phyloP scores from a whole-genome alignment of 2,329 filamentous ascomycete species.

The Fusarium sp. region DNA sequence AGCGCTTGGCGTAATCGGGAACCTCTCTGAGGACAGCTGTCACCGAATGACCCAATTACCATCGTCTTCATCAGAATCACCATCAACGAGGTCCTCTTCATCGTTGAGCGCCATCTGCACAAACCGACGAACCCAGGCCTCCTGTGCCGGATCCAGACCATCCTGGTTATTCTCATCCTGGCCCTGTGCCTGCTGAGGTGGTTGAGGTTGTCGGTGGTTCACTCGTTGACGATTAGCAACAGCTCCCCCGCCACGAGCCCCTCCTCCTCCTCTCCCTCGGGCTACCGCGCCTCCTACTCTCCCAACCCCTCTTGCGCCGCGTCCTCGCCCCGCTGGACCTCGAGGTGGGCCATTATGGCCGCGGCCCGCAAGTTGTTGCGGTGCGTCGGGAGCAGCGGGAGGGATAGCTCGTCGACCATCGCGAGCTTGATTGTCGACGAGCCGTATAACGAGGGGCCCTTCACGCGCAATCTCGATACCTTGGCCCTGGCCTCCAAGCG shows the following conservation, averaged over 20 bases:
- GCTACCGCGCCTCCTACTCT: constrained; percentile 26
- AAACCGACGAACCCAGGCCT: constrained; percentile 65
- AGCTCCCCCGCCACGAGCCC: constrained; percentile 39
- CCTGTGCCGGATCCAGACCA: constrained; percentile 58
- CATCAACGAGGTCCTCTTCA: constrained; percentile 61
- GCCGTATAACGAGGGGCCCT: constrained; percentile 66
- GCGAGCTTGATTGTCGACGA: constrained; percentile 54
- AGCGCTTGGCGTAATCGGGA: not conserved
- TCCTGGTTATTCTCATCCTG: constrained; percentile 39
- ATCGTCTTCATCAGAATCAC: constrained; percentile 52
- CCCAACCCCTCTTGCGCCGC: constrained; percentile 35
- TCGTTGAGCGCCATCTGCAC: constrained; percentile 65
- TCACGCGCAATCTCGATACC: constrained; percentile 63
- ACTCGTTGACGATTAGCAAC: constrained; percentile 37
- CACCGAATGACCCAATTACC: constrained; percentile 43
- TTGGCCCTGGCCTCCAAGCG: constrained; percentile 43
- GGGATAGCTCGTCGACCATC: constrained; percentile 43
- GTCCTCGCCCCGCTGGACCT: constrained; percentile 37
- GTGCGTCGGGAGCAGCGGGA: constrained; percentile 46
- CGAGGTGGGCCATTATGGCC: constrained; percentile 39
- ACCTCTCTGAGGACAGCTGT: constrained; percentile 1
- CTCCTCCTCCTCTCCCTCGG: constrained; percentile 39
- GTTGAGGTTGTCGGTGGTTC: constrained; percentile 38
- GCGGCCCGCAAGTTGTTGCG: constrained; percentile 43
- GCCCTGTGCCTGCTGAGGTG: constrained; percentile 39